Percentiles rank a stretch among this genome's conserved stretches.
Conservation (phyloP, 2,329 filamentous ascomycete genomes). For the Botryotinia globosa region DNA sequence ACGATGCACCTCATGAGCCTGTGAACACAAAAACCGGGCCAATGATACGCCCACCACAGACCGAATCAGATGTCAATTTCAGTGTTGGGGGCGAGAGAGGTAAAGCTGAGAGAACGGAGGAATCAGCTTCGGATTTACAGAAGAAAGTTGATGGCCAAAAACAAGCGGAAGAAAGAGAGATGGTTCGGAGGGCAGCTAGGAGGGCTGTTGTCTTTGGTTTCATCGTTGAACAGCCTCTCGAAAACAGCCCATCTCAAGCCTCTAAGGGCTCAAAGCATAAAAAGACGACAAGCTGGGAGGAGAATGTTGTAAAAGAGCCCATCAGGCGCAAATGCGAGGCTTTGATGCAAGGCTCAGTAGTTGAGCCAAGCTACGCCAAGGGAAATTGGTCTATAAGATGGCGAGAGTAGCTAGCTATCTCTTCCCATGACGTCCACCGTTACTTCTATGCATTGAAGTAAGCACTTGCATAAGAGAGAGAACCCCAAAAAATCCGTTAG, state of each 20-base stretch:
- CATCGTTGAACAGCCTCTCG: neutral
- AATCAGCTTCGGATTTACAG: slow-evolving; percentile 50
- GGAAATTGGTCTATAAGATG: slow-evolving; percentile 21
- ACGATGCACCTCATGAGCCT: slow-evolving; percentile 1
- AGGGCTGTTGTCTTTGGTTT: slow-evolving; percentile 29
- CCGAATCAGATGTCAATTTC: slow-evolving; percentile 46
- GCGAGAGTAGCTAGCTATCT: slow-evolving; percentile 6
- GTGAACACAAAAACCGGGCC: slow-evolving; percentile 3
- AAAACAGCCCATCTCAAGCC: neutral
- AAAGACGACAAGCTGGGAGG: slow-evolving; percentile 4
- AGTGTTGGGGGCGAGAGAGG: slow-evolving; percentile 56
- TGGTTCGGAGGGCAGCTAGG: slow-evolving; percentile 25
- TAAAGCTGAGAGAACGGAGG: slow-evolving; percentile 49
- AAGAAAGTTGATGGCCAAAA: slow-evolving; percentile 41
- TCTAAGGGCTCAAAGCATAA: slow-evolving; percentile 12
- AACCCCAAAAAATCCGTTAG: neutral
- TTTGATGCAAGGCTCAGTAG: slow-evolving; percentile 18
- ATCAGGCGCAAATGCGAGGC: slow-evolving; percentile 16
- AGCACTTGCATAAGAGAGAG: neutral
- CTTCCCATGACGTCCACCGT: neutral
- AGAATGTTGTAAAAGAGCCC: neutral
- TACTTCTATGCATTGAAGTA: neutral
- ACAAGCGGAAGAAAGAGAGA: slow-evolving; percentile 25
- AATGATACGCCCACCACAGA: slow-evolving; percentile 21
- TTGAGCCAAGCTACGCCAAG: slow-evolving; percentile 20